A percentile compares a stretch with the other conserved stretches of the same genome.
These are phyloP conservation scores for Pythium dissotocum DNA, from an alignment of 352 stramenopile genomes.

Conservation along the genomic window DNA sequence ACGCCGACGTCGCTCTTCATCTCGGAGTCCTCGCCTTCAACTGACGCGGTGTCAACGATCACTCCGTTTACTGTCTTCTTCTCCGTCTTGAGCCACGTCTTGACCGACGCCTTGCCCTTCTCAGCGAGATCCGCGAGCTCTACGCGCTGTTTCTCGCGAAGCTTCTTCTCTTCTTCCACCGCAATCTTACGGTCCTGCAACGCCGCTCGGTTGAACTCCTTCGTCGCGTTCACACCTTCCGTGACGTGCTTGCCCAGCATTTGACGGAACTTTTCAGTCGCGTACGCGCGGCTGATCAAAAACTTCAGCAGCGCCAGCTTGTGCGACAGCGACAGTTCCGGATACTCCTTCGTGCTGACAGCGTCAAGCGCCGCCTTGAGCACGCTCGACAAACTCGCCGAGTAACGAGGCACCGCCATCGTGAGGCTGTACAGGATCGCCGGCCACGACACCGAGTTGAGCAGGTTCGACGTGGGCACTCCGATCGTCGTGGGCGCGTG, in stretches of 20 bases:
- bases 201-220: constrained; percentile 72
- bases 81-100: constrained; percentile 55
- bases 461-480: constrained; percentile 74
- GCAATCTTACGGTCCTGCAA: constrained; percentile 66
- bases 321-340: constrained; percentile 46
- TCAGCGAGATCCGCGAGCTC: constrained; percentile 57
- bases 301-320: constrained; percentile 79
- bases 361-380: constrained; percentile 53
- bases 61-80: constrained; percentile 43
- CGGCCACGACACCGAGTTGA: constrained; percentile 82
- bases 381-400: constrained; percentile 34
- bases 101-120: constrained; percentile 59
- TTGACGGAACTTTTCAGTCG: constrained; percentile 64
- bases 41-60: constrained; percentile 20
- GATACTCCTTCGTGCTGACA: constrained; percentile 56
- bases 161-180: constrained; percentile 79
- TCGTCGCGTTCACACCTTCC: constrained; percentile 56
- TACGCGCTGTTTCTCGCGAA: constrained; percentile 69
- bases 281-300: constrained; percentile 55
- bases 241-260: constrained; percentile 61
- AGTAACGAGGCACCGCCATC: constrained; percentile 70
- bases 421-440: constrained; percentile 70
- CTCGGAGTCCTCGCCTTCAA: constrained; percentile 40
- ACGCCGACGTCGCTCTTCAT: constrained; percentile 35
- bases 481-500: constrained; percentile 78